A percentile compares a stretch with the other conserved stretches of the same genome.
phyloP scores from a whole-genome alignment of 2,329 filamentous ascomycete genomes.

The Penicillium palitans region DNA sequence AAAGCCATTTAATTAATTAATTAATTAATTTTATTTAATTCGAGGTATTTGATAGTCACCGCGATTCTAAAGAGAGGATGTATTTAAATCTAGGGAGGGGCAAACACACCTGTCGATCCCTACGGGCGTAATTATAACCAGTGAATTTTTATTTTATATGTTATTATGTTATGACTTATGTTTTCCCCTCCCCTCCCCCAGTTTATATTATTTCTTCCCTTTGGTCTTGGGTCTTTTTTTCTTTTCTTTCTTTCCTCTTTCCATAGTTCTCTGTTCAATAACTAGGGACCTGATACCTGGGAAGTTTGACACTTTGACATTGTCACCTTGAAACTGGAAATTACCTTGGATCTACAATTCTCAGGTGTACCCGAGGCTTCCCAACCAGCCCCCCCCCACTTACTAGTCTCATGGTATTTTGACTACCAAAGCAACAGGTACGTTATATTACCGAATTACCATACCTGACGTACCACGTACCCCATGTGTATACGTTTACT shows the following conservation, averaged over 20 bases:
- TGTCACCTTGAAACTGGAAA: neutral
- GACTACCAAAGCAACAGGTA: neutral
- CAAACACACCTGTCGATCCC: constrained; percentile 24
- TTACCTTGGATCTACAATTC: neutral
- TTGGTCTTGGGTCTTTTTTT: neutral
- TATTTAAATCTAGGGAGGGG: constrained; percentile 23
- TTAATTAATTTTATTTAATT: neutral
- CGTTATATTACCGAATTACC: neutral
- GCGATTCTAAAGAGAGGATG: neutral
- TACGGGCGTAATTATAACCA: constrained; percentile 4
- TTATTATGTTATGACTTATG: constrained; percentile 1
- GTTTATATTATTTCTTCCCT: neutral
- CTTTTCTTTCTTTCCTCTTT: neutral
- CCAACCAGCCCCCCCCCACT: neutral
- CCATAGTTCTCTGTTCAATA: neutral
- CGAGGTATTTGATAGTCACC: constrained; percentile 1
- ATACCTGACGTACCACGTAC: neutral
- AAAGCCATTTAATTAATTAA: neutral
- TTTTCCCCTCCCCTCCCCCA: neutral
- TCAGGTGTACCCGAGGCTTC: neutral
- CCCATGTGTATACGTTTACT: neutral
- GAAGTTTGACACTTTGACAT: no score
- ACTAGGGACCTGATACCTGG: neutral
- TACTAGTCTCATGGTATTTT: neutral
- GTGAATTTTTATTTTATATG: constrained; percentile 6